phyloP scores from a whole-genome alignment of 169 alveolate species.

The Cryptosporidium baileyi region DNA sequence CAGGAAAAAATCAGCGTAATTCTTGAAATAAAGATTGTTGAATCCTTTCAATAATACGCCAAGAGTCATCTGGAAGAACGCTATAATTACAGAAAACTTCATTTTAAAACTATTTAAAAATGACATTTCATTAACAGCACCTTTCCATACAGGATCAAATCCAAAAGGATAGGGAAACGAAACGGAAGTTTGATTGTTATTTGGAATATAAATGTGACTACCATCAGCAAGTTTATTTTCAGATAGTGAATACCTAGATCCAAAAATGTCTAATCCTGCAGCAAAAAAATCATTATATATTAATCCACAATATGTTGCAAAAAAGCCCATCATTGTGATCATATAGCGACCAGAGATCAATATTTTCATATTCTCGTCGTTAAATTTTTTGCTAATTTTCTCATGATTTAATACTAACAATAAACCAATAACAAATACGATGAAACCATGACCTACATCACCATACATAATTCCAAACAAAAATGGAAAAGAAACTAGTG shows the following conservation, averaged over 20 bases:
- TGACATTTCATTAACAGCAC: constrained; percentile 93
- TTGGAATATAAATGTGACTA: constrained; percentile 47
- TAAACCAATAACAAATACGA: constrained; percentile 85
- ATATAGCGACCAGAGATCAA: constrained; percentile 89
- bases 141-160: constrained; percentile 98
- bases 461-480: constrained; percentile 99
- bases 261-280: constrained; percentile 91
- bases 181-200: constrained; percentile 8
- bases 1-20: constrained; percentile 89
- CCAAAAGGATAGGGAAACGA: constrained; percentile 94
- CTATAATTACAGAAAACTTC: constrained; percentile 96
- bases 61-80: constrained; percentile 91
- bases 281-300: constrained; percentile 98
- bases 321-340: constrained; percentile 93
- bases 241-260: constrained; percentile 86
- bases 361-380: constrained; percentile 75
- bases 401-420: constrained; percentile 77
- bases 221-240: constrained; percentile 42
- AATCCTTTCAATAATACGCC: constrained; percentile 93
- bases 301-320: constrained; percentile 94
- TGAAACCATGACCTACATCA: constrained; percentile 98
- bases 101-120: constrained; percentile 96
- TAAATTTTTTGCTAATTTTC: constrained; percentile 75
- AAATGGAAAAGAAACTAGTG: constrained; percentile 98
- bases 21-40: constrained; percentile 89